Evolutionary conservation across 345 rosid species (phyloP), one percentile per base, ranked within the genome.

Genomic region (Chamaenerion angustifolium): DNA sequence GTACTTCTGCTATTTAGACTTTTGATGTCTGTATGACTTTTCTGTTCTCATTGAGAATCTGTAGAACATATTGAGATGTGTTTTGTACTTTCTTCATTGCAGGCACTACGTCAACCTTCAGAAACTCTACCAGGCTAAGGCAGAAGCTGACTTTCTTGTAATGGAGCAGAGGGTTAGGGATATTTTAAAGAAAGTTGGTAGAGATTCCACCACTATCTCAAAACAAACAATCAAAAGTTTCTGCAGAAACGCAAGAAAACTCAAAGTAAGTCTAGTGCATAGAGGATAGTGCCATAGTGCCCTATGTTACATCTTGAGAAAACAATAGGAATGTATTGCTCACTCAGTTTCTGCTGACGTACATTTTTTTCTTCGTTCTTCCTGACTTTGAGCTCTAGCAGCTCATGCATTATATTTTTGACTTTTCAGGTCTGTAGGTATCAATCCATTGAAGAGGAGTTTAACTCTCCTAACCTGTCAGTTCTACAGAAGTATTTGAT

Each of bases 161-260:
- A 65, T 87, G 68, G 89, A 80, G 77, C 74, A 74, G 60, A 71
- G 83, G 37, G 82, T 75, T 57, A 69, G 60, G 63, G 65, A 61
- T 59, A 74, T 78, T 64, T 66, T 79, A 54, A 83, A 80, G 76
- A 80, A 76, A 64, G 71, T 75, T 40, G 95, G 98, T 45, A 73
- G 85, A 68, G 85, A 87, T 57, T 69, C 83, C 12, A 52, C 59
- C 61, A 76, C 79, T 73, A 80, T 90, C 53, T 56, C 85, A 23
- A 83, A 75, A 65, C 54, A 83, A 52, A 75, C 71, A 16, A 73
- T 90, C 62, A 82, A 74, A 63, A 76, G 66, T 71, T 90, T 90
- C 74, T 81, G 96, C 45, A 86, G 76, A 69, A 90, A 83, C 70
- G 82, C 94, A 45, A 75, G 95, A 70, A 90, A 90, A 71, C 75